Base-by-base conservation (phyloP, 1,284 basidiomycete species). In the Singerocomus inundabilis region DNA sequence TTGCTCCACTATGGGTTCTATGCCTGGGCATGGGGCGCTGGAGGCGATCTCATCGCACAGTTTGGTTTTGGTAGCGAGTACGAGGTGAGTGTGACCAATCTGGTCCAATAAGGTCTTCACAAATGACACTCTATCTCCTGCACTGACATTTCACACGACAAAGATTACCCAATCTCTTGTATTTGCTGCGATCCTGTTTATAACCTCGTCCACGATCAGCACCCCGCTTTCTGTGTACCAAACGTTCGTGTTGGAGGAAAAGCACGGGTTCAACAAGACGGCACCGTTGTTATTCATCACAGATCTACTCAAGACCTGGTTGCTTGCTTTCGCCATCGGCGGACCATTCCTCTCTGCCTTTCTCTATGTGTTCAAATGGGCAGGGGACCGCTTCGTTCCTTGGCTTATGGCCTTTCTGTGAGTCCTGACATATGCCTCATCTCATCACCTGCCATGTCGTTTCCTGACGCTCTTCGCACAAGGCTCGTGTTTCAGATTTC, bases 211-310 rank as follows among this genome's bases (percentile, higher is more conserved):
- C 0, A 70, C 89, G 26, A 84, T 92, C 0, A 75, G 80, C 3
- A 72, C 92, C 10, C 92, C 93, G 7, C 73, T 92, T 43, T 81
- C 80, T 29, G 76, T 88, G 32, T 98, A 97, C 73, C 82, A 84
- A 55, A 95, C 92, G 3, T 99, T 99, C 68, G 88, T 95, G 11
- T 77, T 99, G 37, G 97, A 99, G 70, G 88, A 97, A 68, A 87
- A 86, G 57, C 93, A 98, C 62, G 95, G 94, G 1, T 98, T 98
- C 79, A 98, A 98, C 80, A 98, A 98, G 74, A 93, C 85, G 15
- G 93, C 93, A 0, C 79, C 81, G 1, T 59, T 59, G 6, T 76
- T 94, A 4, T 97, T 91, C 67, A 66, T 93, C 49, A 72, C 78
- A 3, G 94, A 98, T 69, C 71, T 89, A 37, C 38, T 95, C 61